Evolutionary conservation across 192 early-diverging fungal species (phyloP).

Genomic region (Entomortierella parvispora): DNA sequence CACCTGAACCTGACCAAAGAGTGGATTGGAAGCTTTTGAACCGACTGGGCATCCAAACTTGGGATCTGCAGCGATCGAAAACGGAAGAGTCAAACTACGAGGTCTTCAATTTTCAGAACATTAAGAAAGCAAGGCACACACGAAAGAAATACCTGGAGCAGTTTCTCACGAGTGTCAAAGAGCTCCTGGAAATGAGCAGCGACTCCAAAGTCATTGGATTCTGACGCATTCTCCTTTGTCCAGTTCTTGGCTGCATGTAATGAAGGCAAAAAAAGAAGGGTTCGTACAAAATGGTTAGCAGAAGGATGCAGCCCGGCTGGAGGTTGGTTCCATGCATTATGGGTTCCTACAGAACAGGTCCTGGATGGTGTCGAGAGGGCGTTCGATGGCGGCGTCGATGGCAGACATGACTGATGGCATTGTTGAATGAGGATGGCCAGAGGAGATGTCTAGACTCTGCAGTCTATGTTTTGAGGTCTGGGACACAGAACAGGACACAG

Average conservation of each 20-base stretch:
- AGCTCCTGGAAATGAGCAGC: slow-evolving; percentile 36
- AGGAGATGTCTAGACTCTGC: background rate
- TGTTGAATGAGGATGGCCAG: too few species aligned
- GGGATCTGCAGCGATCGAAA: slow-evolving; percentile 51
- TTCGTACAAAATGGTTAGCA: background rate
- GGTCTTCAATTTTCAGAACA: background rate
- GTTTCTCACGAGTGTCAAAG: slow-evolving; percentile 39
- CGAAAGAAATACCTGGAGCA: slow-evolving; percentile 25
- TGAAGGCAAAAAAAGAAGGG: background rate
- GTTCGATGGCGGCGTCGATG: slow-evolving; percentile 11
- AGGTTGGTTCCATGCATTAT: background rate
- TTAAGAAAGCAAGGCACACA: background rate
- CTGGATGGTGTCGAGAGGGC: slow-evolving; percentile 33
- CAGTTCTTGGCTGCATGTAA: slow-evolving; percentile 39
- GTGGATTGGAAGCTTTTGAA: slow-evolving; percentile 37
- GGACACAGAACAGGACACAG: background rate
- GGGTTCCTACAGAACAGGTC: slow-evolving; percentile 27
- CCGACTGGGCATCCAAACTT: slow-evolving; percentile 48
- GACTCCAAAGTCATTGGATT: slow-evolving; percentile 45
- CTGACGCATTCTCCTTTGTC: slow-evolving; percentile 5
- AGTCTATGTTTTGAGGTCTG: background rate
- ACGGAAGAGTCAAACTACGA: background rate
- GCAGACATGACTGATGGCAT: background rate
- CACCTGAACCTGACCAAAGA: slow-evolving; percentile 77
- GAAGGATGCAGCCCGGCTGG: background rate